Evolutionary conservation across 306 rosid genomes (phyloP), one percentile per base, ranked within the genome.

Genomic region (Senna tora): DNA sequence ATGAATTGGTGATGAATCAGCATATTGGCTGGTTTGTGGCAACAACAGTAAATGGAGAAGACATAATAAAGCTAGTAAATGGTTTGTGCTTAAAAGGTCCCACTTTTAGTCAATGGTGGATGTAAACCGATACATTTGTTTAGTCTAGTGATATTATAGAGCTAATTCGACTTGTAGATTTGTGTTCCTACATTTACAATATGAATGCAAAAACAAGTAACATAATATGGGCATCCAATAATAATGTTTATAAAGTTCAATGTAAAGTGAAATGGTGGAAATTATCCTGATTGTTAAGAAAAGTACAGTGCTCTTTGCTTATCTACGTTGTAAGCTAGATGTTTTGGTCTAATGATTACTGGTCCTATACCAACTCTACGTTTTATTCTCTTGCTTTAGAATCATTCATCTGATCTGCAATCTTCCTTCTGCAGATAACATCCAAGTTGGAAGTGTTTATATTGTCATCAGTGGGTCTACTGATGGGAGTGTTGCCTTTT

Each of bases 401-500:
- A 49, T 38, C 41, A 25, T 77, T 74, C 20, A 62, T 72, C 59
- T 39, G 51, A 52, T 69, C 43, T 66, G 9, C 38, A 30, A 49
- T 30, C 38, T 72, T 61, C 75, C 59, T 70, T 85, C 67, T 69
- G 70, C 89, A 85, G 93, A 83, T 41, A 75, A 73, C 71, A 46
- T 73, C 57, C 77, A 67, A 61, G 34, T 13, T 75, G 83, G 87
- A 81, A 67, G 76, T 74, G 76, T 71, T 65, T 94, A 84, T 76
- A 45, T 94, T 64, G 91, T 78, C 73, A 85, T 91, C 42, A 86
- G 97, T 79, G 99, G 99, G 58, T 89, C 97, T 73, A 94, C 99
- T 20, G 99, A 94, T 81, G 99, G 97, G 78, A 91, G 94, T 80
- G 68, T 94, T 71, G 84, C 96, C 70, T 85, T 94, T 71, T 94